These are phyloP conservation scores for Agaricales sp. DNA, from an alignment of 1,284 basidiomycete genomes.

Conservation along the genomic window DNA sequence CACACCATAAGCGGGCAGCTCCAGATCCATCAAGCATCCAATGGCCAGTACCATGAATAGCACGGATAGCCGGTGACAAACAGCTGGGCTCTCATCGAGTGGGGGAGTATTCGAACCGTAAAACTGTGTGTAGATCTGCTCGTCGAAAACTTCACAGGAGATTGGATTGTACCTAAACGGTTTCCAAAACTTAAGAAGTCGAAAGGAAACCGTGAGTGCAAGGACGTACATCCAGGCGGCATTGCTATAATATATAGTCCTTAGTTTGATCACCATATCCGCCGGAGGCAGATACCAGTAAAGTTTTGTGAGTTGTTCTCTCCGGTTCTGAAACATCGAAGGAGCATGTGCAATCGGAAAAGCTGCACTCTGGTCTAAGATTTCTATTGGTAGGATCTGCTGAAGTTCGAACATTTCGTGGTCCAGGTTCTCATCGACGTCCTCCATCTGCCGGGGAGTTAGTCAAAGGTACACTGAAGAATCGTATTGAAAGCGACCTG, in stretches of 20 bases:
- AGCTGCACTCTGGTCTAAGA: constrained; percentile 50
- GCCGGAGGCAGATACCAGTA: constrained; percentile 58
- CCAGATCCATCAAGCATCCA: constrained; percentile 59
- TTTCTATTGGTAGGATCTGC: constrained; percentile 45
- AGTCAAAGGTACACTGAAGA: constrained; percentile 8
- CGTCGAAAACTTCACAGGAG: constrained; percentile 52
- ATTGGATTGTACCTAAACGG: constrained; percentile 62
- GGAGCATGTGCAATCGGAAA: constrained; percentile 41
- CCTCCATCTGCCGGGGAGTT: constrained; percentile 40
- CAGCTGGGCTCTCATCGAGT: constrained; percentile 43
- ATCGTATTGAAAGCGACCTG: constrained; percentile 28
- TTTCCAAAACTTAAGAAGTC: constrained; percentile 8
- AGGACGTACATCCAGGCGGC: constrained; percentile 64
- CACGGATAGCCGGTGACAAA: constrained; percentile 58
- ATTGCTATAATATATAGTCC: constrained; percentile 54
- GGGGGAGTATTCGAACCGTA: constrained; percentile 39
- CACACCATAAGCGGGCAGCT: constrained; percentile 52
- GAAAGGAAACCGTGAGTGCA: constrained; percentile 10
- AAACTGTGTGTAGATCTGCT: constrained; percentile 51
- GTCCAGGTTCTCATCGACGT: constrained; percentile 44
- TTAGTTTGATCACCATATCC: constrained; percentile 47
- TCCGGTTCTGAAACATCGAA: neutral
- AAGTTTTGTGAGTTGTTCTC: constrained; percentile 34
- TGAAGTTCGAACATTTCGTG: constrained; percentile 38
- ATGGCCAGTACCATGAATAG: constrained; percentile 71